A percentile compares a stretch with the other conserved stretches of the same genome.
phyloP scores from a whole-genome alignment of 805 yeast genomes.

The Pichia cabralensis region DNA sequence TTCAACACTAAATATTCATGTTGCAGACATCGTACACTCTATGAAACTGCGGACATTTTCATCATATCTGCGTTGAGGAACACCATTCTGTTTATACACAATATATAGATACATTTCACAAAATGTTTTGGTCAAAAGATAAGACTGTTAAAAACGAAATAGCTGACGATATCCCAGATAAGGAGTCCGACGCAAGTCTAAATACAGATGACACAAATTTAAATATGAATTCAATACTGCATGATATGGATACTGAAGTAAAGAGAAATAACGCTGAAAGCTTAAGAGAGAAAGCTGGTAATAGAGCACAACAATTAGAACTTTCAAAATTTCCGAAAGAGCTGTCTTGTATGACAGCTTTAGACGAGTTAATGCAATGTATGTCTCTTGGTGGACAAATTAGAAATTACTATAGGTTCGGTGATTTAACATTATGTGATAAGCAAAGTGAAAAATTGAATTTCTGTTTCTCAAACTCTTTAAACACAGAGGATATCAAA shows the following conservation, averaged over 20 bases:
- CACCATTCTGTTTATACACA: too few relatives aligned
- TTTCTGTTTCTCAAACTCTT: constrained; percentile 60
- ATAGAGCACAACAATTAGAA: constrained; percentile 19
- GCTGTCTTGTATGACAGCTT: constrained; percentile 69
- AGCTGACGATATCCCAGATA: constrained; percentile 6
- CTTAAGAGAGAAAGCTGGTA: constrained; percentile 22
- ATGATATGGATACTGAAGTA: constrained; percentile 13
- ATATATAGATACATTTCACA: too few relatives aligned
- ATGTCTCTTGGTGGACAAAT: constrained; percentile 88
- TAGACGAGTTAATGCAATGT: constrained; percentile 79
- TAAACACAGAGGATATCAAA: constrained; percentile 44
- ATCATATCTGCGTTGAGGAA: too few relatives aligned
- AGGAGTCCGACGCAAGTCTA: constrained; percentile 1
- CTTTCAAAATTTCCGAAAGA: constrained; percentile 25
- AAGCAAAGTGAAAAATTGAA: constrained; percentile 64
- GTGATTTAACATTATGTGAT: constrained; percentile 63
- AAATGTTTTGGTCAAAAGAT: constrained; percentile 9
- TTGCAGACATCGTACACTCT: too few relatives aligned
- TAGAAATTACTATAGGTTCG: constrained; percentile 75
- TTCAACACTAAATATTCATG: too few relatives aligned
- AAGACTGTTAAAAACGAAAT: neutral
- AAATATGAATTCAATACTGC: constrained; percentile 10
- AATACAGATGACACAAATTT: too few relatives aligned
- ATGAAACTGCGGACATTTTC: too few relatives aligned
- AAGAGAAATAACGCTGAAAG: constrained; percentile 4